Conservation (phyloP, 176 grass and related monocot genomes). For the Aegilops sharonensis region DNA sequence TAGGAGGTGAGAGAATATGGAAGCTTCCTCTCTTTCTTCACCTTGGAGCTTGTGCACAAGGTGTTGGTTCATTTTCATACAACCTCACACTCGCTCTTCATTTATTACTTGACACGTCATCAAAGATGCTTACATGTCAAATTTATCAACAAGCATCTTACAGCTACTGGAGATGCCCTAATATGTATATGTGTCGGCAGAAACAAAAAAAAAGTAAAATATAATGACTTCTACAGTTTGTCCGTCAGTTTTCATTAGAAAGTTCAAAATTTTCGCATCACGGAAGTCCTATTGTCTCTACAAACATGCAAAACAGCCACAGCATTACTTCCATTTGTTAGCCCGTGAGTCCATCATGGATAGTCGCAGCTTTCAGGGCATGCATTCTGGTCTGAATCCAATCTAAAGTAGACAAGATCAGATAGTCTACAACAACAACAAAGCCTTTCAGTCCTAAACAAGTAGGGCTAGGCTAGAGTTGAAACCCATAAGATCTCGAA, state of each 20-base stretch:
- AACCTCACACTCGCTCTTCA: too few relatives aligned
- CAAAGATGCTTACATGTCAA: too few relatives aligned
- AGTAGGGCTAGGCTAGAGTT: too few relatives aligned
- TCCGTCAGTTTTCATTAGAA: not conserved
- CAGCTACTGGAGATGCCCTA: not conserved
- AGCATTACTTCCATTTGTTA: not conserved
- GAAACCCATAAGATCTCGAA: too few relatives aligned
- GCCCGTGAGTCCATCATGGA: not conserved
- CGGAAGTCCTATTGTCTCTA: not conserved
- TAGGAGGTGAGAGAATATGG: too few relatives aligned
- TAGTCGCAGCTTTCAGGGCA: not conserved
- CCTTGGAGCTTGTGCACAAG: too few relatives aligned
- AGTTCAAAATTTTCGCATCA: not conserved
- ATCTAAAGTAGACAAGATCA: not conserved
- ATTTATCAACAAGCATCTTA: too few relatives aligned
- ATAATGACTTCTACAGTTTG: not conserved
- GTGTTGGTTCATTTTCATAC: too few relatives aligned
- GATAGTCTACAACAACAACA: not conserved
- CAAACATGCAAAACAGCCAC: not conserved
- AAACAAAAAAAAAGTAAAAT: not conserved
- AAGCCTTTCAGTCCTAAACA: too few relatives aligned
- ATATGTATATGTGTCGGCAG: not conserved
- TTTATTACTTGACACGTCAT: too few relatives aligned
- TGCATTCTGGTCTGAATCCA: not conserved
- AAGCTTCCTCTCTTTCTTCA: too few relatives aligned